Evolutionary conservation across 768 basidiomycete species (phyloP).

Genomic region (Clitopilus hobsonii): DNA sequence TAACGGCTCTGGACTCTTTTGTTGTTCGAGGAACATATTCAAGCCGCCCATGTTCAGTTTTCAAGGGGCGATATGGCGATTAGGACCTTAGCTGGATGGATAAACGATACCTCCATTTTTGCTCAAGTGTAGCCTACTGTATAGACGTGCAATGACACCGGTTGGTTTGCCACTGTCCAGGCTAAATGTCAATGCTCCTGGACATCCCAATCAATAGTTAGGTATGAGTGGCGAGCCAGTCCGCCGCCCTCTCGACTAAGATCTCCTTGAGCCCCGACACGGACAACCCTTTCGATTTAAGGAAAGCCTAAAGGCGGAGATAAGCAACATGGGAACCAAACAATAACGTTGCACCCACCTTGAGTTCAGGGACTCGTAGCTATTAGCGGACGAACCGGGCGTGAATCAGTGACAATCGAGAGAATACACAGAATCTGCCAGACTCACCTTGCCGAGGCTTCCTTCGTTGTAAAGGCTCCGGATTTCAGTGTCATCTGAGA

Average conservation of each 20-base stretch:
- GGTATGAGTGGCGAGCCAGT: neutral
- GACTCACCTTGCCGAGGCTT: constrained; percentile 9
- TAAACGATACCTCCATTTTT: no score
- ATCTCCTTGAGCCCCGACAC: neutral
- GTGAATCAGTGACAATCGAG: neutral
- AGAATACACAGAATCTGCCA: neutral
- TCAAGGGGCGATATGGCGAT: no score
- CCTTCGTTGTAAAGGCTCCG: constrained; percentile 60
- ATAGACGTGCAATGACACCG: neutral
- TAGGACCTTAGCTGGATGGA: no score
- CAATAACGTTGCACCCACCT: neutral
- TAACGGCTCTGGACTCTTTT: no score
- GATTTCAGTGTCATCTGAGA: constrained; percentile 70
- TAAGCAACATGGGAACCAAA: neutral
- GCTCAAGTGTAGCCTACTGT: neutral
- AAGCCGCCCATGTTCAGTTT: no score
- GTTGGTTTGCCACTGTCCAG: neutral
- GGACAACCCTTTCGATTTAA: neutral
- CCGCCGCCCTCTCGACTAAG: neutral
- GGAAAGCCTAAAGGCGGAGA: neutral
- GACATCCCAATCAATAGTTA: neutral
- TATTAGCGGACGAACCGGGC: neutral
- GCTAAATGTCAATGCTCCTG: neutral
- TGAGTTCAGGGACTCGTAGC: neutral
- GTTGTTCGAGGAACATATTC: no score